Evolutionary conservation across 208 protist genomes (phyloP), one percentile per base, ranked within the genome.

Genomic region (Leishmania aethiopica): DNA sequence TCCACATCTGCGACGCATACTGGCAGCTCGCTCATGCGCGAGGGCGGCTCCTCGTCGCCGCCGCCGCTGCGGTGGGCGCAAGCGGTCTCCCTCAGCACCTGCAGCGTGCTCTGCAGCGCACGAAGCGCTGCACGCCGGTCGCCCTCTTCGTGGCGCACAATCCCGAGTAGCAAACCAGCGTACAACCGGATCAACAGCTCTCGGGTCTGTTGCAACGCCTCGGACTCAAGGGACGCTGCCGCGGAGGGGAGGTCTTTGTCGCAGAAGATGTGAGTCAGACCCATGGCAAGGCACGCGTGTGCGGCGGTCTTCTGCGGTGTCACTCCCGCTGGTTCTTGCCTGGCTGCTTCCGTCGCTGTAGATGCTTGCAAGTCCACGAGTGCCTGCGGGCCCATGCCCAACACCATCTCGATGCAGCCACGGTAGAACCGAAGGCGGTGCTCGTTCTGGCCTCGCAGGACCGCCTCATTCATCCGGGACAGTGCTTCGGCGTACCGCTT

Each of bases 391-490:
- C 91, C 90, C 45, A 91, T 78, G 40, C 87, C 79, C 0, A 95
- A 88, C 70, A 91, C 78, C 3, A 97, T 77, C 71, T 89, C 79
- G n/a, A 91, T 82, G 75, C 92, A 94, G 49, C 89, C 93, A 59
- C 94, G 86, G 80, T 92, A 97, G 66, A 97, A 97, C 75, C 93
- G 91, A 25, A 95, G 83, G 25, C 86, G 47, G 3, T 88, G 73
- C 51, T 91, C 89, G 28, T 91, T 79, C 15, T 55, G 49, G 32
- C 90, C 83, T 32, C 88, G 86, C 62, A 89, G 81, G 1, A 97
- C 79, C 53, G 95, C 95, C 51, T 92, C 88, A 45, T 88, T 91
- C 83, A 98, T 94, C 53, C 92, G 84, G 32, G 87, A 83, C 25
- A 97, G 79, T 28, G 96, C 89, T 4, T 97, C 93, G 45, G 79